These are phyloP conservation scores for Pseudocercospora pini-densiflorae DNA, from an alignment of 2,329 filamentous ascomycete species.

Conservation along the genomic window DNA sequence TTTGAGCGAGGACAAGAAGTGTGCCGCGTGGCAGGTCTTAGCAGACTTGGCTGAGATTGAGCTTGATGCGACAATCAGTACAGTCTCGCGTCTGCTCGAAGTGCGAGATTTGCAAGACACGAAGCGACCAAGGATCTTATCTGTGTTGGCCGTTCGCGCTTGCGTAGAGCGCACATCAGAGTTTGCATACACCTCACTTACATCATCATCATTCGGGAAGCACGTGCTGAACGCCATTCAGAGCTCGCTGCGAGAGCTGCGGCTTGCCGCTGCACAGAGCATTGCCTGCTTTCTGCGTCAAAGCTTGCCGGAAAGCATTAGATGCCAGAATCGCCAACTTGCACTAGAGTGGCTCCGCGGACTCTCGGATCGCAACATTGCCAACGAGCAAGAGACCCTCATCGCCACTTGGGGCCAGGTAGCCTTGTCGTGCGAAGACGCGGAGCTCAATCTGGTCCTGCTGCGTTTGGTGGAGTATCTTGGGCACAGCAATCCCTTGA, in stretches of 20 bases:
- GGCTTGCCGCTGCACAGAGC: constrained; percentile 73
- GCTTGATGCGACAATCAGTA: constrained; percentile 13
- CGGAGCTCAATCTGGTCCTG: constrained; percentile 85
- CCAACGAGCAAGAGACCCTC: constrained; percentile 77
- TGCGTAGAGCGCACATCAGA: constrained; percentile 67
- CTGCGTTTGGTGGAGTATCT: constrained; percentile 85
- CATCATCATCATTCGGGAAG: constrained; percentile 67
- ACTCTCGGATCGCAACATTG: constrained; percentile 70
- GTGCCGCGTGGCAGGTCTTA: constrained; percentile 33
- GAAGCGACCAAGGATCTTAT: constrained; percentile 67
- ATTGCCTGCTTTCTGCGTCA: constrained; percentile 64
- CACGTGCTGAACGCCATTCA: constrained; percentile 82
- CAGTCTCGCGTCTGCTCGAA: constrained; percentile 39
- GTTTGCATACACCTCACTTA: constrained; percentile 14
- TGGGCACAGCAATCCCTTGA: constrained; percentile 77
- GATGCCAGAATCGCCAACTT: constrained; percentile 68
- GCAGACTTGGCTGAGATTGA: constrained; percentile 27
- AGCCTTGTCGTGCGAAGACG: constrained; percentile 73
- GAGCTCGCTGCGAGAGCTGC: constrained; percentile 83
- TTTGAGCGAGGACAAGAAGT: constrained; percentile 29
- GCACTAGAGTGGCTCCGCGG: constrained; percentile 72
- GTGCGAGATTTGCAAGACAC: constrained; percentile 51
- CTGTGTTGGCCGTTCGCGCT: constrained; percentile 72
- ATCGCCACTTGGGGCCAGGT: constrained; percentile 87
- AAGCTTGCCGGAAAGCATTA: constrained; percentile 52